phyloP scores from a whole-genome alignment of 2,329 filamentous ascomycete species.

The Exophiala xenobiotica region DNA sequence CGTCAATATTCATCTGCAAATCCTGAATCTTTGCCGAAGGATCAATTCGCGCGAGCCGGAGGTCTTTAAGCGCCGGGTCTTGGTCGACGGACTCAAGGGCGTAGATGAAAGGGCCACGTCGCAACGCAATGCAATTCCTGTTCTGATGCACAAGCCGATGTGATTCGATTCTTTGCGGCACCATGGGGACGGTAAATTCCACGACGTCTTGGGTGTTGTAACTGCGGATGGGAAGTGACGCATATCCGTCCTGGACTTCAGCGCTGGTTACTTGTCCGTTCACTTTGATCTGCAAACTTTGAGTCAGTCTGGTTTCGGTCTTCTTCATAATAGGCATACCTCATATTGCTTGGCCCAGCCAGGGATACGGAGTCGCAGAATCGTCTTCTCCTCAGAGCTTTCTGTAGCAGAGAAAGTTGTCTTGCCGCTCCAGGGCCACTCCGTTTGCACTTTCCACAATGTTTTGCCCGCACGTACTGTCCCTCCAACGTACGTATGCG shows the following conservation, averaged over 20 bases:
- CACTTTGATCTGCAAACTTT: background rate
- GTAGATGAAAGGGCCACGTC: background rate
- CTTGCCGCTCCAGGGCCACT: background rate
- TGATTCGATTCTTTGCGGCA: background rate
- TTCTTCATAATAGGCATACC: background rate
- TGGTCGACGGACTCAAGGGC: background rate
- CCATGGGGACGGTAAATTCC: background rate
- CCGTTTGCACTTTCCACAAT: background rate
- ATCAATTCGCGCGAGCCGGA: background rate
- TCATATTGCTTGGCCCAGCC: background rate
- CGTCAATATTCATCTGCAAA: background rate
- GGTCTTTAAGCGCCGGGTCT: background rate
- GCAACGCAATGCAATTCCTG: background rate
- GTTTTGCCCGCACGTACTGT: background rate
- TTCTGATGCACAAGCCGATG: background rate
- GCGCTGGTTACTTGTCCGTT: background rate
- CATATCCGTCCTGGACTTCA: background rate
- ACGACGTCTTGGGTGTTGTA: background rate
- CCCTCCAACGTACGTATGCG: background rate
- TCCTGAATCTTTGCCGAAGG: background rate
- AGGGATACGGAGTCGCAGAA: background rate
- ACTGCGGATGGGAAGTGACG: background rate
- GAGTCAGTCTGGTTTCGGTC: background rate
- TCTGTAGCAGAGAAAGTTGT: background rate
- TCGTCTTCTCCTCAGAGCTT: background rate